Evolutionary conservation across 371 early-diverging fungal species (phyloP), one percentile per base, ranked within the genome.

Genomic region (Haplosporangium sp.): DNA sequence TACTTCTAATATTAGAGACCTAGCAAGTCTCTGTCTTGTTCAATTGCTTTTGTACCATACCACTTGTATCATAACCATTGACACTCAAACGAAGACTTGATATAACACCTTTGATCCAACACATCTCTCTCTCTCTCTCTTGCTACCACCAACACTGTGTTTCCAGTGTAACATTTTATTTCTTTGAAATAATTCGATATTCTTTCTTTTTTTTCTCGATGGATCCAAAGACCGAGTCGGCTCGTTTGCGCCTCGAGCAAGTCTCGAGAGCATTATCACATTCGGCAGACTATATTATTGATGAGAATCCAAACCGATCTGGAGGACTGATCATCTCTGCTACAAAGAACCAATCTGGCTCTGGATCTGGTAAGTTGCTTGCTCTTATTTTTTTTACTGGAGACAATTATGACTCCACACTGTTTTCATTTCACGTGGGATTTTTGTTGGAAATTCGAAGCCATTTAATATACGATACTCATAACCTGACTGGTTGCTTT

Each of bases 211-310:
- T 39, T 45, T 56, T 57, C 6, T 13, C 50, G n/a, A 81, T 81
- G 81, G 81, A 81, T 50, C 72, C 81, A 53, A 78, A 69, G 52
- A 55, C 66, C 38, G 81, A 81, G 27, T 61, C 72, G 8, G 81
- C 81, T 13, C 81, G 75, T 39, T 59, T 74, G 64, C 81, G 81
- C 9, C 55, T 81, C 42, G 81, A 81, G 53, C 75, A 81, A 35
- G 65, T 81, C 63, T 63, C 67, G 37, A 74, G 81, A 55, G 75
- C 48, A 37, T 38, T 81, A 60, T 81, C 81, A 47, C 81, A 81
- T 69, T 71, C 69, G 17, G 81, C 81, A 45, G 81, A 81, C 72
- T 81, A 81, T 71, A 72, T 81, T 20, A 75, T 81, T 52, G 61
- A 64, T 6, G 75, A 81, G 60, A 71, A 71, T 45, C 72, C 81